A percentile compares a stretch with the other conserved stretches of the same genome.
phyloP scores from a whole-genome alignment of 108 stramenopile genomes.

The Discostella stelligeroides region DNA sequence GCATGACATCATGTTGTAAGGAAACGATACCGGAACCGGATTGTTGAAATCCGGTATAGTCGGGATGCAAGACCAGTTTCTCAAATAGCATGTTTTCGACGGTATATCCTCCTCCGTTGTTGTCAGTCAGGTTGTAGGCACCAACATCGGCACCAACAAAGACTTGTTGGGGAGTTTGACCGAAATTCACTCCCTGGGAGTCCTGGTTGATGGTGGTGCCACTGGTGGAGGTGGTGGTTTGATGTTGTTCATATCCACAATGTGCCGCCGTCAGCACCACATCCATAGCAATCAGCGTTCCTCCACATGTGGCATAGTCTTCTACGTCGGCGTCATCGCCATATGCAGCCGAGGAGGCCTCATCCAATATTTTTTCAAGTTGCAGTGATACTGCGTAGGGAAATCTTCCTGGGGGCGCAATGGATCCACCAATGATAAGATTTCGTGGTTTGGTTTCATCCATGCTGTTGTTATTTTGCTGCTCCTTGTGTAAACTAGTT shows the following conservation, averaged over 20 bases:
- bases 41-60: constrained; percentile 21
- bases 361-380: constrained; percentile 24
- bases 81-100: constrained; percentile 50
- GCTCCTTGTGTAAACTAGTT: neutral
- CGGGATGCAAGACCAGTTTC: constrained; percentile 36
- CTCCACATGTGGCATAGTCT: constrained; percentile 36
- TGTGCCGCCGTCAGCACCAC: constrained; percentile 48
- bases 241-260: constrained; percentile 38
- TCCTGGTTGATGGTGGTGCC: neutral
- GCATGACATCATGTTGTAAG: constrained; percentile 49
- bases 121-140: constrained; percentile 30
- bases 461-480: too few species aligned
- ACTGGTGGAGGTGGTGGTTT: neutral
- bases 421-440: constrained; percentile 60
- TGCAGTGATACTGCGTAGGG: constrained; percentile 62
- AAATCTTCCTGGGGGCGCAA: constrained; percentile 51
- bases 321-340: constrained; percentile 7
- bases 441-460: constrained; percentile 4
- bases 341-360: neutral
- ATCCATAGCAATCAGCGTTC: constrained; percentile 39
- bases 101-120: constrained; percentile 8
- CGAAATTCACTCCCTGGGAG: constrained; percentile 11
- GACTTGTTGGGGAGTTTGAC: constrained; percentile 10
- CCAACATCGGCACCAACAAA: constrained; percentile 47
- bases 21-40: neutral